Conservation (phyloP, 2,329 filamentous ascomycete genomes). For the Alternaria alternata region DNA sequence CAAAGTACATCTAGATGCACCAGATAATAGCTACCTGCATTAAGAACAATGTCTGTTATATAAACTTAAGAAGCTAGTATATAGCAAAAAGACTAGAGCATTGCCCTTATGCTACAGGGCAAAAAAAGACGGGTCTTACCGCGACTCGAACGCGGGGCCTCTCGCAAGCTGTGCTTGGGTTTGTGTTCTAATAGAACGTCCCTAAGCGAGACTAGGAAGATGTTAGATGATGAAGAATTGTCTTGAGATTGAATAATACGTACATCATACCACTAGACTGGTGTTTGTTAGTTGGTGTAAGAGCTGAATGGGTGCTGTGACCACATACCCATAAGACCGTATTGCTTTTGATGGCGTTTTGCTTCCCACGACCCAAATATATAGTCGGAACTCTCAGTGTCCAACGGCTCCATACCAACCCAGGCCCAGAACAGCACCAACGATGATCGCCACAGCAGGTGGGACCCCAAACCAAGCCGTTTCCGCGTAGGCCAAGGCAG, state of each 20-base stretch:
- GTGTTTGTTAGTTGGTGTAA: background rate
- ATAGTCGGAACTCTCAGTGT: conserved; percentile 8
- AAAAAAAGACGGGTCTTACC: background rate
- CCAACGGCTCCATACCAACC: conserved; percentile 52
- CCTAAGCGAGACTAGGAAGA: background rate
- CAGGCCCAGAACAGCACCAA: conserved; percentile 51
- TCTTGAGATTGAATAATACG: background rate
- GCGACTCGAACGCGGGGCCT: background rate
- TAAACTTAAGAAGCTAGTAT: background rate
- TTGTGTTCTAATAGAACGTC: background rate
- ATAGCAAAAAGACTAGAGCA: background rate
- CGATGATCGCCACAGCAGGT: conserved; percentile 51
- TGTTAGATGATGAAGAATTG: background rate
- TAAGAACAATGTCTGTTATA: background rate
- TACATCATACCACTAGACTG: background rate
- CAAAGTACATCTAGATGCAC: background rate
- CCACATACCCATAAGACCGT: background rate
- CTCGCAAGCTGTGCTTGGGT: background rate
- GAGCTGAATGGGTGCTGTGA: background rate
- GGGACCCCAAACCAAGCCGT: conserved; percentile 52
- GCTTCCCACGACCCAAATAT: background rate
- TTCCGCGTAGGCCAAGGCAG: conserved; percentile 52
- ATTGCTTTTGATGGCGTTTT: background rate
- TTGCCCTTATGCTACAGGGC: too few species aligned
- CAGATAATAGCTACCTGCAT: background rate